phyloP scores from a whole-genome alignment of 805 yeast species.

The Wickerhamomyces alni region DNA sequence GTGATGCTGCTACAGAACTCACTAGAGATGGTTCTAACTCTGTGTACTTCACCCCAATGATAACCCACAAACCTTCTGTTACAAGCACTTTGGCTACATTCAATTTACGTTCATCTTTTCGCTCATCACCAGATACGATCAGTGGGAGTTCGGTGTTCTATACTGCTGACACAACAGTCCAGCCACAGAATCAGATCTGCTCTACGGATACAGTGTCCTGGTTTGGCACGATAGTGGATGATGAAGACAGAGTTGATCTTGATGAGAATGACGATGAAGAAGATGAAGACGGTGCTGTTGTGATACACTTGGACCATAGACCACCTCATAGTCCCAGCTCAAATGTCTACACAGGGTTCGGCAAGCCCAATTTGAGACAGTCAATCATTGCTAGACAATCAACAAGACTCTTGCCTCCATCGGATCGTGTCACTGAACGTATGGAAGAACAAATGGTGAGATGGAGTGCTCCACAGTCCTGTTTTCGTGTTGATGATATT shows the following conservation, averaged over 20 bases:
- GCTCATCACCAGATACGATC: too few species aligned
- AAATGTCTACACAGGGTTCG: slow-evolving; percentile 10
- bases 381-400: slow-evolving; percentile 24
- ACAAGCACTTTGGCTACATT: too few species aligned
- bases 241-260: background rate
- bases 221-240: background rate
- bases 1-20: too few species aligned
- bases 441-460: slow-evolving; percentile 33
- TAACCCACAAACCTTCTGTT: too few species aligned
- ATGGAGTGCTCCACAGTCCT: slow-evolving; percentile 28
- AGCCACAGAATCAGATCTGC: too few species aligned
- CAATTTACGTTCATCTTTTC: too few species aligned
- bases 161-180: background rate
- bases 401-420: slow-evolving; percentile 22
- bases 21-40: too few species aligned
- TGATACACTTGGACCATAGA: slow-evolving; percentile 11
- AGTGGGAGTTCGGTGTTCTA: background rate
- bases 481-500: slow-evolving; percentile 22
- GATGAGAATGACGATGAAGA: background rate
- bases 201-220: background rate
- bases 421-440: slow-evolving; percentile 19
- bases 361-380: slow-evolving; percentile 21
- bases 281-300: background rate
- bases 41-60: too few species aligned
- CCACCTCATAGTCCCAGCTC: slow-evolving; percentile 16